These are phyloP conservation scores for Aspergillus novoparasiticus DNA, from an alignment of 2,329 filamentous ascomycete genomes.

Conservation along the genomic window DNA sequence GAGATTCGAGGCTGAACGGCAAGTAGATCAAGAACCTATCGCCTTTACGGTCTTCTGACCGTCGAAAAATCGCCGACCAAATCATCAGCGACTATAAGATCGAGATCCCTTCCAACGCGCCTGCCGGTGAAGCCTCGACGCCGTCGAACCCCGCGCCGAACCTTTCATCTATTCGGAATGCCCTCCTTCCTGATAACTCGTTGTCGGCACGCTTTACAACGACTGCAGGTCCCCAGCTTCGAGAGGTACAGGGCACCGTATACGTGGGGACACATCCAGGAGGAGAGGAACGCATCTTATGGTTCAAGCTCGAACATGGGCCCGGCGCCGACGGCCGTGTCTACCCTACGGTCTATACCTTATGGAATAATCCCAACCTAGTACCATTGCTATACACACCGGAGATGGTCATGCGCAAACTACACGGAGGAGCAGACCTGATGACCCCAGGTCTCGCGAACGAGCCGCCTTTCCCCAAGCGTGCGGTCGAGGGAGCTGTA, in stretches of 20 bases:
- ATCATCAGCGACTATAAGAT: conserved; percentile 66
- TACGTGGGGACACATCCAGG: conserved; percentile 63
- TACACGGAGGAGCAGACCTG: conserved; percentile 66
- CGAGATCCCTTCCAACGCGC: conserved; percentile 43
- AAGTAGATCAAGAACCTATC: conserved; percentile 65
- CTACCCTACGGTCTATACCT: conserved; percentile 61
- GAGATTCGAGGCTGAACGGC: background rate
- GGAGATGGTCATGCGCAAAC: conserved; percentile 59
- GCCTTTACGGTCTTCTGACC: conserved; percentile 67
- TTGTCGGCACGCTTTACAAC: conserved; percentile 67
- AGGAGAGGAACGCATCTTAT: conserved; percentile 62
- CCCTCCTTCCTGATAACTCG: conserved; percentile 64
- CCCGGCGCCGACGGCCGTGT: conserved; percentile 43
- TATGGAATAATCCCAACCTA: conserved; percentile 65
- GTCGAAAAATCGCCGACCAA: conserved; percentile 66
- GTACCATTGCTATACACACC: conserved; percentile 67
- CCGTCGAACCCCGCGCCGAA: conserved; percentile 51
- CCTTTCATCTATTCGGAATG: conserved; percentile 56
- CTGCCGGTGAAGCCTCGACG: conserved; percentile 35
- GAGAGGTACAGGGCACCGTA: conserved; percentile 63
- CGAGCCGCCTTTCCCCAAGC: conserved; percentile 64
- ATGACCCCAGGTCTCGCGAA: conserved; percentile 69
- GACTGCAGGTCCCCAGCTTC: conserved; percentile 63
- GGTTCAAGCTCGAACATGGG: conserved; percentile 64
- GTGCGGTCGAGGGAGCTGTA: conserved; percentile 61